Base-by-base conservation (phyloP, 805 yeast species). In the Kuraishia molischiana region DNA sequence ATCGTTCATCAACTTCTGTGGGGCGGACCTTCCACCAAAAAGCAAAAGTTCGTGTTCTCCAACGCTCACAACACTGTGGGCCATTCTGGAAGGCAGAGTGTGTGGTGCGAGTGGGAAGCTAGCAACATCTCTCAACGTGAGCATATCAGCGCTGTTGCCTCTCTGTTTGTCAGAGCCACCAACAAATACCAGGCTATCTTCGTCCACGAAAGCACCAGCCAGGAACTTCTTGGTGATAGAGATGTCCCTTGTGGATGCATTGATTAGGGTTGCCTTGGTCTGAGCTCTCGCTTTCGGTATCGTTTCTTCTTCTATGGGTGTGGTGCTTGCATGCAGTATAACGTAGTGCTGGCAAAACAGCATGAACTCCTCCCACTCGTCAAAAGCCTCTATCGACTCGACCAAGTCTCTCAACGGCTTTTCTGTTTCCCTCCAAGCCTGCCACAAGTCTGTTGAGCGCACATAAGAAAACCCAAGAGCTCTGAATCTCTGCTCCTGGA, bases 361-460 rank as follows among this genome's bases (percentile, higher is more conserved):
- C 21, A 77, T 67, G 44, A 84, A 83, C 54, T 84, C 95, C 57
- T 84, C 95, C 74, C 84, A 72, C 57, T 85, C 95, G 53, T 85
- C 95, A 55, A 84, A 85, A 3, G 73, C 72, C 51, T 84, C 94
- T 17, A 81, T 64, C 1, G 50, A 34, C 14, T 62, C 63, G 6
- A 85, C 66, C 30, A 56, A 52, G 0, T 38, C 32, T 46, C 70
- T 73, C 4, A 59, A 50, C 1, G 59, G 61, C 2, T 43, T 43
- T 4, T 64, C 53, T 2, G 78, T 58, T 6, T 58, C 45, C 11
- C 50, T 50, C 94, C 94, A 85, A 44, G 72, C 69, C 24, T 70
- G 70, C 38, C 69, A 62, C 46, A 85, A 58, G 49, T 80, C 74
- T 24, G 62, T 56, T 2, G 73, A 66, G 42, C 75, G 79, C 1